Base-by-base conservation (phyloP, 768 basidiomycete species). In the Macrolepiota dolichaula region DNA sequence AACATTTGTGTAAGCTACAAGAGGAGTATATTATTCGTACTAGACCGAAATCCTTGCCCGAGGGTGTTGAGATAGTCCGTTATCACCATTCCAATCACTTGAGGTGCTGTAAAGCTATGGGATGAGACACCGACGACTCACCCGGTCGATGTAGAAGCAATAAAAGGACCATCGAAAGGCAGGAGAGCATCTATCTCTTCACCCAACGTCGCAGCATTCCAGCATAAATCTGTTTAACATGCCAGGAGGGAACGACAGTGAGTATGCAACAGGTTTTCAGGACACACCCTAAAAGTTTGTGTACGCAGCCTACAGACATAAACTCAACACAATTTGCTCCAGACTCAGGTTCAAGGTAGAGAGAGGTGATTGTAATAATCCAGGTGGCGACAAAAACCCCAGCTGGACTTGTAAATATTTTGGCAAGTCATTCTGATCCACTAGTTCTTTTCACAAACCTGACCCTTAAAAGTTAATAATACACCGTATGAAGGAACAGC, bases 291-390 rank as follows among this genome's bases (percentile, higher is more conserved):
- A 9, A 4, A 22, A 49, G 10, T 9, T 0, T 1, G 12, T 49
- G n/a, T 24, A 24, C 24, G 24, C 15, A 57, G 56, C 25, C 19
- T 57, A 38, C 24, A 57, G 46, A 25, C 35, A 57, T 35, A 57
- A 49, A 3, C 56, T 57, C 17, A 57, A 57, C 47, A 57, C 56
- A 7, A 13, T 57, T 4, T 57, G 56, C 22, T 37, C 35, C 17
- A 35, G 35, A 2, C 44, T 50, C 36, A n/a, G 32, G 25, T 57
- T 35, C 47, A 13, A 15, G 0, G 25, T 19, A 7, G 10, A 32
- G n/a, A 57, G 27, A 27, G 56, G 35, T 13, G 56, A 50, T 2
- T 24, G 32, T 15, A 1, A 10, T 13, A 15, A 29, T 0, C 13
- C n/a, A 36, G 56, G 56, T 24, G 47, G 35, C 13, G 17, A 51